Evolutionary conservation across 345 rosid genomes (phyloP).

Genomic region (Noccaea bulbosa): DNA sequence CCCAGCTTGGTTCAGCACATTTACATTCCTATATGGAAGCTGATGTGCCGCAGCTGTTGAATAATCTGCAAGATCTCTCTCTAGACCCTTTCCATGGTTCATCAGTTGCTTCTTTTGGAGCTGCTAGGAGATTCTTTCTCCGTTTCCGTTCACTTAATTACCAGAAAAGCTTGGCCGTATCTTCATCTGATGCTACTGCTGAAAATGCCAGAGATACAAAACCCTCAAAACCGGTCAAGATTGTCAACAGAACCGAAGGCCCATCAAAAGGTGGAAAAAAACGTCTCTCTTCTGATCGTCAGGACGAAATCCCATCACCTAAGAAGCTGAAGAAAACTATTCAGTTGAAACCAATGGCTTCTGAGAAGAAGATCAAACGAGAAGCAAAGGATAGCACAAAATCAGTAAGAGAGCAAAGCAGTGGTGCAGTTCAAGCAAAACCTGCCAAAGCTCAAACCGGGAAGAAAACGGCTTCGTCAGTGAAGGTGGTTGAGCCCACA

Average conservation of each 20-base stretch:
- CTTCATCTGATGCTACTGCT: constrained; percentile 48
- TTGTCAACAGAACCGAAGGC: constrained; percentile 55
- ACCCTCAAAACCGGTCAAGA: constrained; percentile 57
- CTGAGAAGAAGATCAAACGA: constrained; percentile 65
- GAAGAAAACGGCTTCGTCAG: constrained; percentile 54
- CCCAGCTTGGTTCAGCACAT: constrained; percentile 43
- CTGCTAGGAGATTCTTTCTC: constrained; percentile 62
- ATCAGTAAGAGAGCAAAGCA: constrained; percentile 50
- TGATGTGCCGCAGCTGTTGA: constrained; percentile 61
- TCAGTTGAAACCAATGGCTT: constrained; percentile 59
- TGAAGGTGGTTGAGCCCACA: constrained; percentile 79
- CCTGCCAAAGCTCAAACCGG: constrained; percentile 48
- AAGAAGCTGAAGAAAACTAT: constrained; percentile 72
- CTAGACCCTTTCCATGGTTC: constrained; percentile 68
- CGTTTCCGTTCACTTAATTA: constrained; percentile 73
- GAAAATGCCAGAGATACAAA: constrained; percentile 51
- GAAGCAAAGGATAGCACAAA: constrained; percentile 48
- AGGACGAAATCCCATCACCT: constrained; percentile 73
- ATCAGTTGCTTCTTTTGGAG: constrained; percentile 51
- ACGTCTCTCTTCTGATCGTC: constrained; percentile 80
- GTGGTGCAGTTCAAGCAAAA: constrained; percentile 46
- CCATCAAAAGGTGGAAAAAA: constrained; percentile 73
- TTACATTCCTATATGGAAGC: constrained; percentile 45
- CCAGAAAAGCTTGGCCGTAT: constrained; percentile 74
- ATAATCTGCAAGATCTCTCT: constrained; percentile 76